Evolutionary conservation across 2,329 filamentous ascomycete species (phyloP), one percentile per base, ranked within the genome.

Genomic region (Drechslera avenae): DNA sequence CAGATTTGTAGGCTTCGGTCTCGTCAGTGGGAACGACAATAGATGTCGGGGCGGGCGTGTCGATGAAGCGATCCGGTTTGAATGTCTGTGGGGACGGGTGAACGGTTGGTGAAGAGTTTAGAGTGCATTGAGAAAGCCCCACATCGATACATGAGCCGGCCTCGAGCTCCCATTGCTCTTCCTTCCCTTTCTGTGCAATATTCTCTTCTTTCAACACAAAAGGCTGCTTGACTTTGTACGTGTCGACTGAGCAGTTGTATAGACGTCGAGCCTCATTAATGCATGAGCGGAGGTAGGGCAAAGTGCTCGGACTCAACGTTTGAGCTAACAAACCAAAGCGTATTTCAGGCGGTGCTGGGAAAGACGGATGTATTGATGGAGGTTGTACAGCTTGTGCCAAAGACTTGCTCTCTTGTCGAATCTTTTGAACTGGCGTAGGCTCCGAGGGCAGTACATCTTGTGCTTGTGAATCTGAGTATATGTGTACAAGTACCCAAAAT

Each of bases 311-410:
- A 1, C 44, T 47, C 13, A 59, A 47, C 21, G 53, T 39, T 14
- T 57, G 45, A 18, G 47, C 41, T 6, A 52, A 42, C 5, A 60
- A 57, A 5, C 46, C 34, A 39, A 67, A 71, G 2, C 58, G 53
- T 36, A 73, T 68, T 31, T 63, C 64, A 10, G 69, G 69, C 13
- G 71, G 71, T 28, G 70, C 63, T 7, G 70, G 70, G 46, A 73
- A 73, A 1, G 64, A 59, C 1, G 71, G 69, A 34, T 73, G 69
- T 32, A 73, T 69, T 9, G 69, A 69, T 3, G 69, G 68, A 23
- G 69, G 71, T 42, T 73, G 71, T 9, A 60, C 48, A 9, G 66
- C 69, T 55, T 66, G 53, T 9, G 64, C 69, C 64, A 65, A 73
- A 2, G 32, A 13, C 30, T 58, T 63, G 0, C 67, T 72, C 39